Conservation (phyloP, 768 basidiomycete genomes). For the Boletus tylopilopsis region DNA sequence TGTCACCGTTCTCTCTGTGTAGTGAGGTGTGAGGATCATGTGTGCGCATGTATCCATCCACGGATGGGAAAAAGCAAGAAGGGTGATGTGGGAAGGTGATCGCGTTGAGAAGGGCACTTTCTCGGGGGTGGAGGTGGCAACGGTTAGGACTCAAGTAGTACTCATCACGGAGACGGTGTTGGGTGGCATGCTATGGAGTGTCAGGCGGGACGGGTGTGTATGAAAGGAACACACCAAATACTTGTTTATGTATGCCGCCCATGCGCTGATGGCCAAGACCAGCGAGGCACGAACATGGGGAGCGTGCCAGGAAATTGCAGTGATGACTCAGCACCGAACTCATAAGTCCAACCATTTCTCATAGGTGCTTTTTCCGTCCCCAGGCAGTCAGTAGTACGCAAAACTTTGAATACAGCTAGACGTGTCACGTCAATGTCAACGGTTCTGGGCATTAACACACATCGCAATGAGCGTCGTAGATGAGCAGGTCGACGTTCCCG, state of each 20-base stretch:
- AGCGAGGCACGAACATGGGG: conserved; percentile 66
- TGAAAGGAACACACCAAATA: conserved; percentile 61
- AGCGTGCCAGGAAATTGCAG: no score
- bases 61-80: conserved; percentile 65
- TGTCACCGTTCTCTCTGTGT: conserved; percentile 46
- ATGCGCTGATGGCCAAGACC: conserved; percentile 69
- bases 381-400: no score
- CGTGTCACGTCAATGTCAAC: no score
- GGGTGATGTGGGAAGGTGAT: conserved; percentile 64
- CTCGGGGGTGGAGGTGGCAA: conserved; percentile 60
- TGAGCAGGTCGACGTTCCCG: no score
- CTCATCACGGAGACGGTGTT: conserved; percentile 35
- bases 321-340: no score
- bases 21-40: conserved; percentile 66
- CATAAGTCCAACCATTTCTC: no score
- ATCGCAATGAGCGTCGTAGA: no score
- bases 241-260: conserved; percentile 83
- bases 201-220: not conserved
- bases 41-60: conserved; percentile 70
- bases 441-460: no score
- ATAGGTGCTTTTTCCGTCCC: no score
- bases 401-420: no score
- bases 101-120: conserved; percentile 70
- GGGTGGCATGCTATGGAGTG: conserved; percentile 31
- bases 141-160: no score